Percentiles rank a stretch among this genome's conserved stretches.
phyloP scores from a whole-genome alignment of 306 rosid genomes.

The Parietaria judaica region DNA sequence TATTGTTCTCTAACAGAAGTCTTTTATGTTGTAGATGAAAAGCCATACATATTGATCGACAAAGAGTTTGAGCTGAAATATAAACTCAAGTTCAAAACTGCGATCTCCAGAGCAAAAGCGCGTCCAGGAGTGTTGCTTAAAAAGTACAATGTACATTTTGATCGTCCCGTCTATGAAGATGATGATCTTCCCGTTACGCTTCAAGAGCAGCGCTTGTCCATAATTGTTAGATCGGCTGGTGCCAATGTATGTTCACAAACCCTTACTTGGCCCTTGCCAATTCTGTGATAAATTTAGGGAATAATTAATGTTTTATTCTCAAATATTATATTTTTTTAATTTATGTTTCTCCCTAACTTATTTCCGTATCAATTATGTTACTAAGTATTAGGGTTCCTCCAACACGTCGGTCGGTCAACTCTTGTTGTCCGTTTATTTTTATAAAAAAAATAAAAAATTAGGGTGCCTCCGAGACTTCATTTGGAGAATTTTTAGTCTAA shows the following conservation, averaged over 20 bases:
- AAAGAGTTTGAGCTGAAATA: slow-evolving; percentile 55
- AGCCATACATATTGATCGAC: slow-evolving; percentile 56
- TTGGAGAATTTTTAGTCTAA: no score
- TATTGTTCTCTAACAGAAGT: slow-evolving; percentile 12
- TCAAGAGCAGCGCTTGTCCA: slow-evolving; percentile 45
- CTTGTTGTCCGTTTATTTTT: no score
- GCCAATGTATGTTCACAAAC: slow-evolving; percentile 58
- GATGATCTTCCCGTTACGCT: slow-evolving; percentile 59
- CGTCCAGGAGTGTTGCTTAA: slow-evolving; percentile 47
- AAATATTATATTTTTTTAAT: no score
- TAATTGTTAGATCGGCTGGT: slow-evolving; percentile 71
- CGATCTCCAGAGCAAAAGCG: slow-evolving; percentile 64
- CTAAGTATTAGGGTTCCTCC: no score
- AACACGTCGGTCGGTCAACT: no score
- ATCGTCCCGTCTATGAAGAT: no score
- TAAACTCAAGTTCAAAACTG: slow-evolving; percentile 45
- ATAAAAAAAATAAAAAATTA: no score
- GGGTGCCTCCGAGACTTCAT: no score
- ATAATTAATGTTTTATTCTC: no score
- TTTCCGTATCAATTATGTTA: no score
- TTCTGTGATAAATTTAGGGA: no score
- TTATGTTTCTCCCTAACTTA: no score
- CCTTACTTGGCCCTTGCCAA: slow-evolving; percentile 8
- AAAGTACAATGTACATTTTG: slow-evolving; percentile 65
- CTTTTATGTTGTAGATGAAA: slow-evolving; percentile 56